Evolutionary conservation across 1,284 basidiomycete genomes (phyloP).

Genomic region (Apiotrichum gamsii): DNA sequence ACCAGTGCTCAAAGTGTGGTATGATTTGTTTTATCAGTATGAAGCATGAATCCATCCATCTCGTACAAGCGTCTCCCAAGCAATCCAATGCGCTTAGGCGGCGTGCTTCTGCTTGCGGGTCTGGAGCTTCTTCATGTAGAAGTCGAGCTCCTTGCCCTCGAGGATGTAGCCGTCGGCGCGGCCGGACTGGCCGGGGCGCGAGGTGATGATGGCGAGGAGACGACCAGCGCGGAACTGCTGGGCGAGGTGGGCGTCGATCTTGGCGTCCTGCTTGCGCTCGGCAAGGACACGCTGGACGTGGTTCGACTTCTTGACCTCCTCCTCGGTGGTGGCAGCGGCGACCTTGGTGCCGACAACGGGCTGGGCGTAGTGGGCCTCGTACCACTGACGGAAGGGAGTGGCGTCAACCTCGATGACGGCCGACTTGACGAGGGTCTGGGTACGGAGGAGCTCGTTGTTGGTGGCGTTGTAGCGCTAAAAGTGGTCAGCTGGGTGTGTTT

Average conservation of each 20-base stretch:
- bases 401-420: slow-evolving; percentile 94
- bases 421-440: slow-evolving; percentile 92
- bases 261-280: slow-evolving; percentile 86
- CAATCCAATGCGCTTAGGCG: slow-evolving; percentile 32
- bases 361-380: slow-evolving; percentile 91
- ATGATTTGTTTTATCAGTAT: not conserved
- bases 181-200: slow-evolving; percentile 88
- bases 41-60: slow-evolving; percentile 27
- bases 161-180: slow-evolving; percentile 92
- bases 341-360: slow-evolving; percentile 67
- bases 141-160: slow-evolving; percentile 95
- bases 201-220: slow-evolving; percentile 75
- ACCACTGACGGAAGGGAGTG: slow-evolving; percentile 96
- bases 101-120: slow-evolving; percentile 88
- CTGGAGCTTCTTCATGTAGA: slow-evolving; percentile 88
- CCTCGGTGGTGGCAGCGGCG: slow-evolving; percentile 54
- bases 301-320: slow-evolving; percentile 74
- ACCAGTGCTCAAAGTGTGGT: not conserved
- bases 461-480: slow-evolving; percentile 88
- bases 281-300: slow-evolving; percentile 78
- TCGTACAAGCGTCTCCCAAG: slow-evolving; percentile 22
- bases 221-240: slow-evolving; percentile 47
- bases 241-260: slow-evolving; percentile 82
- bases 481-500: too few species aligned
- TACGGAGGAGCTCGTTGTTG: slow-evolving; percentile 97